phyloP scores from a whole-genome alignment of 768 basidiomycete species.

The Russula virescens region DNA sequence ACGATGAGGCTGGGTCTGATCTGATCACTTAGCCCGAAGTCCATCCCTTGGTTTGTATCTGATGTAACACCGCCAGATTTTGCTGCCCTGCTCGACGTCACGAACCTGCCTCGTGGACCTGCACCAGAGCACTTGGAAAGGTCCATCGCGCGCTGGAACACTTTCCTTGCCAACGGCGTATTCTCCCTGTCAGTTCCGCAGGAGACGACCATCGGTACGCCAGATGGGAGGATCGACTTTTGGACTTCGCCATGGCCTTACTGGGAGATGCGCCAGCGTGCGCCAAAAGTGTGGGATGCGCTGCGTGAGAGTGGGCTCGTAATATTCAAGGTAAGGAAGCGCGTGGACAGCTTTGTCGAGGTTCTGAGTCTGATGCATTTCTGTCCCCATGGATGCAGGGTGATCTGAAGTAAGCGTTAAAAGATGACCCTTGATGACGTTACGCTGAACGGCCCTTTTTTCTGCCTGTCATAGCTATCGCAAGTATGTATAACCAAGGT shows the following conservation, averaged over 20 bases:
- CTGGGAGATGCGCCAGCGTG: slow-evolving; percentile 60
- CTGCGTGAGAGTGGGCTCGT: slow-evolving; percentile 60
- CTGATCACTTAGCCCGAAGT: slow-evolving; percentile 61
- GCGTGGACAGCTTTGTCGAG: not conserved
- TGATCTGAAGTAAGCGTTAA: slow-evolving; percentile 75
- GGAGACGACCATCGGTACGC: slow-evolving; percentile 51
- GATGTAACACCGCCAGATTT: slow-evolving; percentile 92
- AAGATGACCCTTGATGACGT: not conserved
- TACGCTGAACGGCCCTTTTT: not conserved
- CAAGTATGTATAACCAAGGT: slow-evolving; percentile 49
- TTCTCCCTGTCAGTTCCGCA: slow-evolving; percentile 69
- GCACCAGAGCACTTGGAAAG: slow-evolving; percentile 40
- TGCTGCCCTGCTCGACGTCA: slow-evolving; percentile 30
- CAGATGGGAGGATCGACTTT: slow-evolving; percentile 42
- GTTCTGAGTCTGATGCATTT: slow-evolving; percentile 1
- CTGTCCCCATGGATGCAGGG: slow-evolving; percentile 42
- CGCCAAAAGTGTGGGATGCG: slow-evolving; percentile 44
- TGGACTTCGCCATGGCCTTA: slow-evolving; percentile 76
- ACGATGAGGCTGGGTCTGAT: not conserved
- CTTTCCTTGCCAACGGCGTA: slow-evolving; percentile 59
- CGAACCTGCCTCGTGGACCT: slow-evolving; percentile 28
- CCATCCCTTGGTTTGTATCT: slow-evolving; percentile 96
- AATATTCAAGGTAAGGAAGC: slow-evolving; percentile 65
- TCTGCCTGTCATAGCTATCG: slow-evolving; percentile 52
- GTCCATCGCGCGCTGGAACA: slow-evolving; percentile 68